Percentiles rank a stretch among this genome's conserved stretches.
Conservation (phyloP, 2,329 filamentous ascomycete species). For the Claviceps sp. region DNA sequence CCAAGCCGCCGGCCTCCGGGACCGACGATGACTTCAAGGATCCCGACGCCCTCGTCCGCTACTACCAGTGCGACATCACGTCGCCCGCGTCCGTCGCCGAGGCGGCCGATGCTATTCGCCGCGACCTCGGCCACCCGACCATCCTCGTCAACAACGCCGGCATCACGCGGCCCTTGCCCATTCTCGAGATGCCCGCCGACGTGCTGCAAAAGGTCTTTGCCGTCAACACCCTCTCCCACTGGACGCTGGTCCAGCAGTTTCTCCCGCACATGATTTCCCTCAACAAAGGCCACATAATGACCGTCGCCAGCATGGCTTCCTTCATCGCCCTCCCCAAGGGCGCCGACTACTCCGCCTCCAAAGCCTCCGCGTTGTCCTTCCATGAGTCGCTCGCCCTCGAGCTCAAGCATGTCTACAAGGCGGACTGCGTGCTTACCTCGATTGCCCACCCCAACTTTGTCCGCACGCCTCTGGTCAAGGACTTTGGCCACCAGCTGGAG, state of each 20-base stretch:
- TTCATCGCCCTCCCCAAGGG: conserved; percentile 46
- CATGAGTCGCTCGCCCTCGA: conserved; percentile 50
- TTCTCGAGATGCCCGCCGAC: conserved; percentile 42
- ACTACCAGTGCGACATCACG: conserved; percentile 26
- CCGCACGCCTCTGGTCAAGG: conserved; percentile 29
- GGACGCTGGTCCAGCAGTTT: conserved; percentile 50
- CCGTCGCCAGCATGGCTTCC: conserved; percentile 51
- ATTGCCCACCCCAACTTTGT: conserved; percentile 46
- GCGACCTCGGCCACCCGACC: conserved; percentile 45
- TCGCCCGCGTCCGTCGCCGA: conserved; percentile 29
- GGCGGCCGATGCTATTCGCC: conserved; percentile 24
- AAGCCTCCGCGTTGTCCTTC: conserved; percentile 51
- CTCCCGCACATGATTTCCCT: conserved; percentile 46
- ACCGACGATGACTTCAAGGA: not conserved
- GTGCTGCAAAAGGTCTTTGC: conserved; percentile 51
- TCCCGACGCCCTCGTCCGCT: conserved; percentile 13
- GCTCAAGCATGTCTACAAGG: conserved; percentile 43
- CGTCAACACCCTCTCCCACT: conserved; percentile 55
- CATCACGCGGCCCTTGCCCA: conserved; percentile 41
- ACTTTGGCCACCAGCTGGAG: conserved; percentile 16
- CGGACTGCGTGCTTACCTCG: conserved; percentile 48
- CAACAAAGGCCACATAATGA: conserved; percentile 61
- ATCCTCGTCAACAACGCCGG: conserved; percentile 62
- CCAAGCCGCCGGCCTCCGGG: too few species aligned
- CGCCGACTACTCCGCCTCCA: conserved; percentile 53